These are phyloP conservation scores for Purpureocillium takamizusanense DNA, from an alignment of 2,329 filamentous ascomycete species.

Conservation along the genomic window DNA sequence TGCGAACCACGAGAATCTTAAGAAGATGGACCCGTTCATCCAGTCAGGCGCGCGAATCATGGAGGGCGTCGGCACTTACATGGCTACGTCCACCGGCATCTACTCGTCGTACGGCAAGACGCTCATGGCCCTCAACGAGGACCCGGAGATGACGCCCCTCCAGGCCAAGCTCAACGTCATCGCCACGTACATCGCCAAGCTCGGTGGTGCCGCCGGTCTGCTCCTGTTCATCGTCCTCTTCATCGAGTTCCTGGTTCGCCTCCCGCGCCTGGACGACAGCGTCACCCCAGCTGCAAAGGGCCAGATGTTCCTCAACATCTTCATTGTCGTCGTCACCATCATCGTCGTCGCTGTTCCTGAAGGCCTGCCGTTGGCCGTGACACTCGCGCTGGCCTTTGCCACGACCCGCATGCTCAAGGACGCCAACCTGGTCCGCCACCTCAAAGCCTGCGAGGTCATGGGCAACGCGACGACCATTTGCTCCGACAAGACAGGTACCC, in stretches of 20 bases:
- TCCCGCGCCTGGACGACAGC: slow-evolving; percentile 40
- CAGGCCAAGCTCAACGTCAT: slow-evolving; percentile 69
- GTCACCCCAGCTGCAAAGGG: slow-evolving; percentile 63
- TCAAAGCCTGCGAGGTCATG: slow-evolving; percentile 75
- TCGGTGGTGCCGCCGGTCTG: slow-evolving; percentile 68
- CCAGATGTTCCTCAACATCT: slow-evolving; percentile 65
- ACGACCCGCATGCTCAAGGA: slow-evolving; percentile 70
- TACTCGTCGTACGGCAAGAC: slow-evolving; percentile 71
- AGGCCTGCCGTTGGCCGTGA: slow-evolving; percentile 70
- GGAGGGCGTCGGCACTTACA: slow-evolving; percentile 66
- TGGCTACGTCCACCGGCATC: slow-evolving; percentile 64
- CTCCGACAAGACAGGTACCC: slow-evolving; percentile 59
- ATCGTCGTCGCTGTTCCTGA: slow-evolving; percentile 75
- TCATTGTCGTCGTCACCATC: slow-evolving; percentile 71
- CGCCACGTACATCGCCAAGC: slow-evolving; percentile 68
- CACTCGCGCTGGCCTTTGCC: slow-evolving; percentile 66
- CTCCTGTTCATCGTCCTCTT: slow-evolving; percentile 77
- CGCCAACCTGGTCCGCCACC: slow-evolving; percentile 66
- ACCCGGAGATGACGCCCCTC: slow-evolving; percentile 66
- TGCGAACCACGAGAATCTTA: slow-evolving; percentile 53
- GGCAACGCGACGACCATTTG: slow-evolving; percentile 67
- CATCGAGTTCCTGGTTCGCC: slow-evolving; percentile 70
- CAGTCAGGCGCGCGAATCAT: slow-evolving; percentile 75
- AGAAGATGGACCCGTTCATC: slow-evolving; percentile 75
- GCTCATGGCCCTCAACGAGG: slow-evolving; percentile 63